Base-by-base conservation (phyloP, 2,329 filamentous ascomycete species). In the Coleophoma eucalyptorum region DNA sequence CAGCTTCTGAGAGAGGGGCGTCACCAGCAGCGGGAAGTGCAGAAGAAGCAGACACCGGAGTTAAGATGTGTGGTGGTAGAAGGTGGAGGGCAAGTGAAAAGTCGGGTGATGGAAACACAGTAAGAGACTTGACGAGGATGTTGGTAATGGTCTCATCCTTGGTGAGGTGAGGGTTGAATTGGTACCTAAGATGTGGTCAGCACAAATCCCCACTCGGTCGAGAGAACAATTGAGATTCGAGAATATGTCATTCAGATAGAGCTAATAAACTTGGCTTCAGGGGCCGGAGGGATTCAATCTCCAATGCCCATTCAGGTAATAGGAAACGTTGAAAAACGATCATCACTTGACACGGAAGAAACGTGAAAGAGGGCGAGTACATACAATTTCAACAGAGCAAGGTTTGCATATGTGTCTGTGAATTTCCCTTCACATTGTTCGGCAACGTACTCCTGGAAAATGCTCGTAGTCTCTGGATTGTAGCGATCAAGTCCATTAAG, bases 141-240 rank as follows among this genome's bases (percentile, higher is more conserved):
- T 97, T 97, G 79, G 94, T 97, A 72, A 94, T 91, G 67, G 93
- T 90, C 74, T 99, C 94, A 68, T 96, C 89, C 78, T 94, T 93
- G 68, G 92, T 86, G 63, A 96, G 90, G 78, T 97, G 92, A 48
- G 94, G 94, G 83, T 99, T 99, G 77, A 99, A 96, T 78, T 99
- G 95, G 81, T 99, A 99, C 59, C 94, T 99, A 63, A 55, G 46
- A 52, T 42, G 51, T 57, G 20, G 20, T 38, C 10, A 44, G 33
- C 52, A 44, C 16, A 44, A 12, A 42, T 20, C 40, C 5, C 10
- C 26, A 8, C 26, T 26, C 10, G 26, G 7, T 21, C n/a, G 18
- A 18, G 21, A 26, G 26, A 44, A 16, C 2, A 12, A 44, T 44
- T 11, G 15, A 31, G 6, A 5, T 15, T 15, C 13, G 42, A 16